phyloP scores from a whole-genome alignment of 164 flowering plant genomes.

The Aristolochia contorta region DNA sequence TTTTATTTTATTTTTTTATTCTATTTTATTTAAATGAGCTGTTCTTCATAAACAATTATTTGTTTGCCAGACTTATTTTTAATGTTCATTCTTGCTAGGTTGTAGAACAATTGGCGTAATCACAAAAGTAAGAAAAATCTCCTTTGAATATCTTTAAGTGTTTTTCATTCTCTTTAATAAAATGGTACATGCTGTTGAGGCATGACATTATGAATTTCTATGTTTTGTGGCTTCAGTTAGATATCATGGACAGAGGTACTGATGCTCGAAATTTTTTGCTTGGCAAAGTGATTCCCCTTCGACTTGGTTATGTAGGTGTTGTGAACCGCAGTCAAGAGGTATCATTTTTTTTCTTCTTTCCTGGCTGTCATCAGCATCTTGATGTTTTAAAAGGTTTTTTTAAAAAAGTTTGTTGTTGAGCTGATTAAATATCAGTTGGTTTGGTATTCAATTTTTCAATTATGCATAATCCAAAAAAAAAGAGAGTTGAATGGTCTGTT shows the following conservation, averaged over 20 bases:
- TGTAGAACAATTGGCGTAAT: conserved; percentile 85
- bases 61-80: conserved; percentile 6
- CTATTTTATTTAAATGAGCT: no score
- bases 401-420: no score
- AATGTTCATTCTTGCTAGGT: conserved; percentile 37
- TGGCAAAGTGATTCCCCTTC: conserved; percentile 89
- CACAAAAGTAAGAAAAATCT: conserved; percentile 51
- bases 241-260: conserved; percentile 98
- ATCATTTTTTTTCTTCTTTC: background rate
- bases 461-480: no score
- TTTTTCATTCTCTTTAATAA: conserved; percentile 5
- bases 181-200: conserved; percentile 7
- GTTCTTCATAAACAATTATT: background rate
- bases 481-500: no score
- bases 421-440: no score
- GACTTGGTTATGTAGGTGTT: conserved; percentile 91
- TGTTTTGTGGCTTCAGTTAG: conserved; percentile 51
- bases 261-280: conserved; percentile 88
- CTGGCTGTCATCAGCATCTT: background rate
- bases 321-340: conserved; percentile 99
- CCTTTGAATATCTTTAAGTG: background rate
- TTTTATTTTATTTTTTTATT: no score
- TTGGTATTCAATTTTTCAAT: no score
- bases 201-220: background rate
- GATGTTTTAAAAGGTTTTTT: no score